Evolutionary conservation across 805 yeast species (phyloP).

Genomic region (Kodamaea restingae): DNA sequence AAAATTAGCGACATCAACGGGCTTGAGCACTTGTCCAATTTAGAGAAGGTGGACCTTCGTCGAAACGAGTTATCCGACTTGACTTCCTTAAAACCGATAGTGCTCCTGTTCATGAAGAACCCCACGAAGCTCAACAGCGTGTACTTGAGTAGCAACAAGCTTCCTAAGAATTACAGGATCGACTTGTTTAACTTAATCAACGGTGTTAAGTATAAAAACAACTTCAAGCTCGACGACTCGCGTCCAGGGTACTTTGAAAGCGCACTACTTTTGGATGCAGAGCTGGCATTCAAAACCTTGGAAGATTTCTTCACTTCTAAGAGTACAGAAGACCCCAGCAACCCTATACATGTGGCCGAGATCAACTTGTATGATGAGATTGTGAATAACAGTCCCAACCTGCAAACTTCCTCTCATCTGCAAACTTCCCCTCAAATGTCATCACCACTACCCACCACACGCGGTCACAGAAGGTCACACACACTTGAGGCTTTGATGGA

Average conservation of each 20-base stretch:
- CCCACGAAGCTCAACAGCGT: slow-evolving; percentile 35
- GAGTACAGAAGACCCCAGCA: not conserved
- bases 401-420: not conserved
- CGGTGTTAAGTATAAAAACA: slow-evolving; percentile 47
- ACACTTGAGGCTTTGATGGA: slow-evolving; percentile 16
- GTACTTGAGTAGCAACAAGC: slow-evolving; percentile 39
- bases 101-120: slow-evolving; percentile 29
- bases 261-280: slow-evolving; percentile 49
- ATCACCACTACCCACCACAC: not conserved
- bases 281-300: slow-evolving; percentile 41
- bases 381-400: slow-evolving; percentile 27
- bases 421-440: slow-evolving; percentile 5
- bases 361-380: slow-evolving; percentile 10
- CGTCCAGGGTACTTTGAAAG: slow-evolving; percentile 60
- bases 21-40: slow-evolving; percentile 36
- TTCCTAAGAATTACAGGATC: slow-evolving; percentile 46
- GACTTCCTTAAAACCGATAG: slow-evolving; percentile 30
- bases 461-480: slow-evolving; percentile 12
- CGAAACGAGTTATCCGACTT: slow-evolving; percentile 42
- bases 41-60: slow-evolving; percentile 53
- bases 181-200: slow-evolving; percentile 55
- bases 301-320: slow-evolving; percentile 29
- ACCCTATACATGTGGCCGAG: slow-evolving; percentile 8
- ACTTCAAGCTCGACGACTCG: slow-evolving; percentile 54
- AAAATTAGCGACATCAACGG: slow-evolving; percentile 40